Base-by-base conservation (phyloP, 2,329 filamentous ascomycete genomes). In the Xylaria arbuscula region DNA sequence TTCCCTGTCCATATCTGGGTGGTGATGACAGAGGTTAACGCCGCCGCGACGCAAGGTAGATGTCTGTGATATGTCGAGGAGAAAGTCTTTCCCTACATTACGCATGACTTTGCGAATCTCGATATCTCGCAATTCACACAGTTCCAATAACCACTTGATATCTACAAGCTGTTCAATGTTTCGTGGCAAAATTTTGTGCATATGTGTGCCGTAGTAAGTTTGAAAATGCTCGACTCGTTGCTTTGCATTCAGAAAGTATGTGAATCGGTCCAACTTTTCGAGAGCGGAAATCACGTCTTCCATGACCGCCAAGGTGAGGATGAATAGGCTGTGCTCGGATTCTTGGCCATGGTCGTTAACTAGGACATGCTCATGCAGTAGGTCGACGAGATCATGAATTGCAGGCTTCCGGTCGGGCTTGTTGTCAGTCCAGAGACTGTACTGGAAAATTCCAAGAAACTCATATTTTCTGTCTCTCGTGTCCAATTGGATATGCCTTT, bases 121-220 rank as follows among this genome's bases (percentile, higher is more conserved):
- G 3, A 47, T 22, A 15, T 63, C 60, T 28, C 60, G 50, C 15
- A 63, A 28, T 11, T 48, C 28, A 15, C 32, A 47, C 5, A 63
- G 28, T 13, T 63, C 60, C n/a, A 55, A 24, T 11, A 19, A 19
- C 60, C 60, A 63, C 40, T 63, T 63, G n/a, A 48, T 8, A 3
- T 36, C 51, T 2, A 17, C 22, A 1, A 63, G 60, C 10, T 63
- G n/a, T 28, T 24, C 10, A 1, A 32, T 28, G 19, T 56, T 32
- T 15, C 7, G 32, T 28, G 60, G 60, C 5, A 48, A 17, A 9
- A 63, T 8, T 4, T 2, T 4, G 17, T 15, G 13, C 15, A 63
- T 50, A 22, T 24, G 1, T 0, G 4, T 1, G 13, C 28, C 28
- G 4, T 48, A 28, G 15, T 19, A 56, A 2, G 7, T 5, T 0